Conservation (phyloP, 2,329 filamentous ascomycete species). For the Colletotrichum falcatum region DNA sequence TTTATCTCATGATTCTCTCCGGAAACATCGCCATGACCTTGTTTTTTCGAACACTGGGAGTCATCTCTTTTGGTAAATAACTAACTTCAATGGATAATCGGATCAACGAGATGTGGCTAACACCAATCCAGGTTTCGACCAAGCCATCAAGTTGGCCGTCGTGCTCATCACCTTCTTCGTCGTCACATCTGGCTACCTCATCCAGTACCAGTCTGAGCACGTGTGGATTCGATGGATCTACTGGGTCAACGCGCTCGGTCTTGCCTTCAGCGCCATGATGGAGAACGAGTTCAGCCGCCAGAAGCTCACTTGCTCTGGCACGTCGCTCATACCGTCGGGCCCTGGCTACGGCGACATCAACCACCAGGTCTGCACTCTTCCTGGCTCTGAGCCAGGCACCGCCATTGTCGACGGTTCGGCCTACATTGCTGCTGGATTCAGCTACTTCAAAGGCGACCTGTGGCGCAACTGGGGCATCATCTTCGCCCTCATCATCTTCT, state of each 20-base stretch:
- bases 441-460: conserved; percentile 73
- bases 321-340: conserved; percentile 78
- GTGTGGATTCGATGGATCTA: conserved; percentile 85
- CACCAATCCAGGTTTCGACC: conserved; percentile 69
- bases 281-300: conserved; percentile 84
- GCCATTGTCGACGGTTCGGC: conserved; percentile 71
- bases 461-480: conserved; percentile 91
- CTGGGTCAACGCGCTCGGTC: conserved; percentile 80
- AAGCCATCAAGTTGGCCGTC: conserved; percentile 85
- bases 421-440: conserved; percentile 78
- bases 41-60: conserved; percentile 82
- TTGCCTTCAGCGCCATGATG: conserved; percentile 84
- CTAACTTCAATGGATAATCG: no score
- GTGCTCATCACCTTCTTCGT: conserved; percentile 86
- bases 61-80: conserved; percentile 60
- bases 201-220: conserved; percentile 80
- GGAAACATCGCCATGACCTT: conserved; percentile 80
- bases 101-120: no score
- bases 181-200: conserved; percentile 84
- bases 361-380: conserved; percentile 84
- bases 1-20: conserved; percentile 76
- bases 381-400: conserved; percentile 77
- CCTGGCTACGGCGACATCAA: conserved; percentile 76
- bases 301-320: conserved; percentile 74
- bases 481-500: conserved; percentile 78